Base-by-base conservation (phyloP, 371 early-diverging fungal species). In the Umbelopsis sp. region DNA sequence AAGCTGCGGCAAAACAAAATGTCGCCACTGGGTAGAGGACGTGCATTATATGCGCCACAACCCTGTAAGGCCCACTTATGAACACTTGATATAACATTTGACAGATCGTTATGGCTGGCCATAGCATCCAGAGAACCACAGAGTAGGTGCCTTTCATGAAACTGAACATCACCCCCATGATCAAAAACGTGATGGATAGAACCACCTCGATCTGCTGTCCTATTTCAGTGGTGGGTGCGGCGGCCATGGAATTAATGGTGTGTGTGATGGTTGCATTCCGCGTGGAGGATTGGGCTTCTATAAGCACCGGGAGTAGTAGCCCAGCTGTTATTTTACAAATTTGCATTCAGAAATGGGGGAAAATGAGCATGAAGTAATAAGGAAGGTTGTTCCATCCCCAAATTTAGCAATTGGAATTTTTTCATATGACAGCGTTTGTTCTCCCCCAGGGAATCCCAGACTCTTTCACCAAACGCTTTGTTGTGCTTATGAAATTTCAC, bases 1-100 rank as follows among this genome's bases (percentile, higher is more conserved):
- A 67, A 24, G 71, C 66, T 3, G 78, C 81, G 14, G 69, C 73
- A 2, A 75, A 46, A 65, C 80, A 72, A 48, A 76, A 75, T 35
- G 73, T 51, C 7, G 72, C 69, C 11, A 80, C 68, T 16, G 79
- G 79, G 51, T 74, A 75, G 2, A 71, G 50, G 10, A 64, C 50
- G 48, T 67, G 52, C 18, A 32, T 18, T 4, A 67, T 24, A 41
- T 71, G 67, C 14, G 57, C 29, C 35, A 57, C 57, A 16, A 32
- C 57, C 35, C 7, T 12, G 57, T 57, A 57, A 7, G 57, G 57
- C 9, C 35, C 35, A 57, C 16, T 32, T 29, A 57, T 35, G 7
- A 29, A 57, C 7, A 35, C 37, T 18, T 57, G 57, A 35, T 32
- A 57, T 3, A 12, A 6, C 4, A 35, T 12, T 35, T 18, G 22